Conservation (phyloP, 164 flowering plant species). For the Paratinospora sagittata region DNA sequence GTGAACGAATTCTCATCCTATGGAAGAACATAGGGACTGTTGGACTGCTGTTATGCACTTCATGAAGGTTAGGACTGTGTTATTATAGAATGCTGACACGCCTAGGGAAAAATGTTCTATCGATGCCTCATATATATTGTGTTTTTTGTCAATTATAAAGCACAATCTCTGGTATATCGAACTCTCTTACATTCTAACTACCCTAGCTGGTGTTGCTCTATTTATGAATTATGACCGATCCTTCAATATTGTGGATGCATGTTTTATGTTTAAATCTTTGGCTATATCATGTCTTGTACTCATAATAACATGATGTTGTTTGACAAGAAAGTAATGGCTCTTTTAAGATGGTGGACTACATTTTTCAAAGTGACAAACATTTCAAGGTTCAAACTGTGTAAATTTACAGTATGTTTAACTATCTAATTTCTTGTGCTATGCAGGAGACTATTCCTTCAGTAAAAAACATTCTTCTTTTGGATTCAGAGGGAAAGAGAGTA, state of each 20-base stretch:
- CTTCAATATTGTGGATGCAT: too few species aligned
- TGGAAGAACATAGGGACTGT: background rate
- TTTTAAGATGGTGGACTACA: background rate
- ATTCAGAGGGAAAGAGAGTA: conserved; percentile 71
- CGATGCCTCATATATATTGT: background rate
- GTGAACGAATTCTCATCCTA: background rate
- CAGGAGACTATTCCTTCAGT: conserved; percentile 52
- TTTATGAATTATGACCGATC: too few species aligned
- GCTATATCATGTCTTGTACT: too few species aligned
- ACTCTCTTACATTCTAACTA: too few species aligned
- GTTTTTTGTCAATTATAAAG: background rate
- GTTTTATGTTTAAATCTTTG: too few species aligned
- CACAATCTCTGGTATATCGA: background rate
- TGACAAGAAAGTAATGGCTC: background rate
- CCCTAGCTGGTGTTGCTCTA: too few species aligned
- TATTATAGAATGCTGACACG: background rate
- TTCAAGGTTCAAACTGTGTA: background rate
- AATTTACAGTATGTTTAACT: background rate
- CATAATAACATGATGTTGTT: too few species aligned
- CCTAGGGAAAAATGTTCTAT: background rate
- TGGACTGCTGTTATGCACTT: background rate
- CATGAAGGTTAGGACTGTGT: background rate
- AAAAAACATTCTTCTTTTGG: conserved; percentile 64
- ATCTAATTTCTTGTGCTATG: conserved; percentile 1
- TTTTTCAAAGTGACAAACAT: background rate